These are phyloP conservation scores for Thelonectria blattea DNA, from an alignment of 2,329 filamentous ascomycete species.

Conservation along the genomic window DNA sequence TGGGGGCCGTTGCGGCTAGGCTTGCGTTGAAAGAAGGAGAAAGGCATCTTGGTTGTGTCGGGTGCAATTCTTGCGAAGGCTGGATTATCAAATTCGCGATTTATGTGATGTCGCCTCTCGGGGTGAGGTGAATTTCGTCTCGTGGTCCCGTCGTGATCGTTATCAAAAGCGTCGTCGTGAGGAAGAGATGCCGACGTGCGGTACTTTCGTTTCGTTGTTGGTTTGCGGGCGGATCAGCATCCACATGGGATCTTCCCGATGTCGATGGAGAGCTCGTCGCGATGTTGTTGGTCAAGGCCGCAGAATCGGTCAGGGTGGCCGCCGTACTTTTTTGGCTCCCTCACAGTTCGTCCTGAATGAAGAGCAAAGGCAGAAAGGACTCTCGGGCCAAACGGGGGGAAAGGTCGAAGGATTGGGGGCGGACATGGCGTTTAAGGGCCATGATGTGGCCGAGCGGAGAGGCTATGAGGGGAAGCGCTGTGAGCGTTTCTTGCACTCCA, in stretches of 20 bases:
- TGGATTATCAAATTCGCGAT: background rate
- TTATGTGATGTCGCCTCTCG: background rate
- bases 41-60: slow-evolving; percentile 33
- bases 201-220: slow-evolving; percentile 12
- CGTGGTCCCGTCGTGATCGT: background rate
- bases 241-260: slow-evolving; percentile 23
- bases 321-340: slow-evolving; percentile 17
- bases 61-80: background rate
- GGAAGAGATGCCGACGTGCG: background rate
- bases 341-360: slow-evolving; percentile 12
- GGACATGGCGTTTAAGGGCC: slow-evolving; percentile 38
- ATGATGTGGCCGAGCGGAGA: slow-evolving; percentile 26
- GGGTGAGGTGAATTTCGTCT: background rate
- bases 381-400: background rate
- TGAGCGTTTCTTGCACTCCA: slow-evolving; percentile 6
- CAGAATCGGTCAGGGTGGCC: slow-evolving; percentile 21
- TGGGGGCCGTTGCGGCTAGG: slow-evolving; percentile 25
- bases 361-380: background rate
- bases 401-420: slow-evolving; percentile 29
- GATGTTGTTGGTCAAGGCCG: slow-evolving; percentile 8
- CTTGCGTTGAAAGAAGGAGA: slow-evolving; percentile 25
- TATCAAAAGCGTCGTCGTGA: slow-evolving; percentile 14
- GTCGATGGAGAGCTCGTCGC: slow-evolving; percentile 4
- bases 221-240: slow-evolving; percentile 25
- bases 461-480: slow-evolving; percentile 4